phyloP scores from a whole-genome alignment of 805 yeast genomes.

The Lipomyces lipofer region DNA sequence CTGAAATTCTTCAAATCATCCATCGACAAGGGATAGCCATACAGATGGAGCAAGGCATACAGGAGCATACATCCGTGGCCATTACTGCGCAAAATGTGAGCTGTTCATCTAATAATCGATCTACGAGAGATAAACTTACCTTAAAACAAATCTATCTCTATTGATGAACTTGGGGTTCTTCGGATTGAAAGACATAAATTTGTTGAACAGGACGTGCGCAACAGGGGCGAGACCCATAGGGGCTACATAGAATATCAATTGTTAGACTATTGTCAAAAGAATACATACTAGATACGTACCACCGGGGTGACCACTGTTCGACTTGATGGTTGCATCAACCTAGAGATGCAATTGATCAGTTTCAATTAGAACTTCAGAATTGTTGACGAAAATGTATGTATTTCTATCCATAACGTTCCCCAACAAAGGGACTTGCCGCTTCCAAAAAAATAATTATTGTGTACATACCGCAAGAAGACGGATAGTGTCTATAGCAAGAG shows the following conservation, averaged over 20 bases:
- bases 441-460: not conserved
- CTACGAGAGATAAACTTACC: conserved; percentile 38
- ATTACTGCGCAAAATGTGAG: conserved; percentile 43
- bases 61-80: conserved; percentile 95
- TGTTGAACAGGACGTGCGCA: conserved; percentile 79
- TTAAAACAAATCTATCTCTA: conserved; percentile 92
- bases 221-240: conserved; percentile 97
- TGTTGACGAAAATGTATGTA: not conserved
- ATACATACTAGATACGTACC: conserved; percentile 15
- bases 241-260: conserved; percentile 46
- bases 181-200: conserved; percentile 83
- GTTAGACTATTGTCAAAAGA: not conserved
- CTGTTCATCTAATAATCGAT: not conserved
- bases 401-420: not conserved
- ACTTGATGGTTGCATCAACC: conserved; percentile 81
- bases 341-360: conserved; percentile 25
- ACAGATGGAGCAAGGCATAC: conserved; percentile 80
- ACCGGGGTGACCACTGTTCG: conserved; percentile 99
- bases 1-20: conserved; percentile 90
- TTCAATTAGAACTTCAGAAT: not conserved
- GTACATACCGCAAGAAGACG: conserved; percentile 69
- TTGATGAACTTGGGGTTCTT: conserved; percentile 88
- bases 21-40: conserved; percentile 75
- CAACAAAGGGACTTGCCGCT: not conserved
- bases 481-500: conserved; percentile 78